Percentiles rank a stretch among this genome's conserved stretches.
These are phyloP conservation scores for Magnolia kwangsiensis DNA, from an alignment of 164 flowering plant species.

Conservation along the genomic window DNA sequence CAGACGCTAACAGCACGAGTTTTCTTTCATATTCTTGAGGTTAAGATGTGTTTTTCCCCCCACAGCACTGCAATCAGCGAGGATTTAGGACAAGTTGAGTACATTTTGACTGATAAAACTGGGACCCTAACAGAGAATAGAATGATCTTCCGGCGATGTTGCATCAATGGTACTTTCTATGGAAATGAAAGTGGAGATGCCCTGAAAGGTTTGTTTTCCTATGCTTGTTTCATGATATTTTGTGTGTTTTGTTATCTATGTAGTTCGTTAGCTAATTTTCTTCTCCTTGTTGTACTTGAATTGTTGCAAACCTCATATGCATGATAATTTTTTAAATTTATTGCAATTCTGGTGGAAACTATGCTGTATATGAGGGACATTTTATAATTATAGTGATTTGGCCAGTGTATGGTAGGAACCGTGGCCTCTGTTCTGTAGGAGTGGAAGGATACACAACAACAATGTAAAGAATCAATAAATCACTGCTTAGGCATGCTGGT, in stretches of 20 bases:
- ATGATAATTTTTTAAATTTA: too few species aligned
- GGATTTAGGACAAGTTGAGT: constrained; percentile 98
- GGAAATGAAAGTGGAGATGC: constrained; percentile 96
- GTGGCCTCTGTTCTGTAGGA: background rate
- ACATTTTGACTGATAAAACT: constrained; percentile 97
- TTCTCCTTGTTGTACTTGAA: background rate
- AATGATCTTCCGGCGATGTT: constrained; percentile 94
- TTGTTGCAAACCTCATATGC: background rate
- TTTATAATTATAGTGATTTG: background rate
- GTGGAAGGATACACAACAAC: background rate
- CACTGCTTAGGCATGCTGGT: background rate
- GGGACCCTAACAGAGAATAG: constrained; percentile 95
- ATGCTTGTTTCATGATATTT: background rate
- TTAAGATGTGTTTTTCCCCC: constrained; percentile 26
- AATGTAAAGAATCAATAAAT: background rate
- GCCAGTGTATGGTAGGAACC: background rate
- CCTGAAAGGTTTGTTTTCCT: constrained; percentile 60
- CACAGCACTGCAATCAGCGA: constrained; percentile 99
- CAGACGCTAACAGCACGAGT: background rate
- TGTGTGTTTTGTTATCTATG: background rate
- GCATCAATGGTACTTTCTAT: constrained; percentile 68
- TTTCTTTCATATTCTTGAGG: constrained; percentile 15
- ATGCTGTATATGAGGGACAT: too few species aligned
- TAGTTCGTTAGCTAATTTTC: background rate
- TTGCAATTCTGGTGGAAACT: too few species aligned